phyloP scores from a whole-genome alignment of 2,329 filamentous ascomycete genomes.

The Delphinella strobiligena region DNA sequence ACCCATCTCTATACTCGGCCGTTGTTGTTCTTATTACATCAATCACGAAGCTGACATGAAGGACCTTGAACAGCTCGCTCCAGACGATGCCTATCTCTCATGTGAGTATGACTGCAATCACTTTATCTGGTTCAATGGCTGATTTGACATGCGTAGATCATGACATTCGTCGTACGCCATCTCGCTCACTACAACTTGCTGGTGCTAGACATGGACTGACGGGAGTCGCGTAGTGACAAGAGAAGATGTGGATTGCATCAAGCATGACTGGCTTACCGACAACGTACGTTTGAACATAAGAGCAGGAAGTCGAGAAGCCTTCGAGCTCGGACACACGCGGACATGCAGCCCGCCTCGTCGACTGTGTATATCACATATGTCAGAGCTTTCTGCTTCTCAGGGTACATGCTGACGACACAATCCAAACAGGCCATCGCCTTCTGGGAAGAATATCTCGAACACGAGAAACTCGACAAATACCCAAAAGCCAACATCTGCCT shows the following conservation, averaged over 20 bases:
- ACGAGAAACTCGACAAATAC: constrained; percentile 68
- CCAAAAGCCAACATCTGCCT: constrained; percentile 79
- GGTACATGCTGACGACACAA: not conserved
- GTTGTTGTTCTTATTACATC: too few relatives aligned
- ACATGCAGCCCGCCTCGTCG: too few relatives aligned
- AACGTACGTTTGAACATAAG: too few relatives aligned
- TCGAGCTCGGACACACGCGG: too few relatives aligned
- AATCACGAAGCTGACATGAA: not conserved
- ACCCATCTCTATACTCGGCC: too few relatives aligned
- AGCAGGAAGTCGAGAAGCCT: too few relatives aligned
- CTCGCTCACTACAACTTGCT: too few relatives aligned
- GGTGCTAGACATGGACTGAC: constrained; percentile 1
- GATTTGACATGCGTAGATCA: too few relatives aligned
- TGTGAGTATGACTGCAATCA: constrained; percentile 40
- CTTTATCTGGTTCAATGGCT: too few relatives aligned
- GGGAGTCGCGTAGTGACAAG: constrained; percentile 55
- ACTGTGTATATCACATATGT: constrained; percentile 10
- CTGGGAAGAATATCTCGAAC: constrained; percentile 95
- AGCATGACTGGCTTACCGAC: constrained; percentile 91
- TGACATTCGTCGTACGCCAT: constrained; percentile 50
- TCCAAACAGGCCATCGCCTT: constrained; percentile 93
- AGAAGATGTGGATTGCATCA: constrained; percentile 79
- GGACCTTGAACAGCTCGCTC: constrained; percentile 16
- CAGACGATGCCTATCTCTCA: constrained; percentile 58
- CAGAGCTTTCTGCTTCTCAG: not conserved